Percentiles rank a stretch among this genome's conserved stretches.
phyloP scores from a whole-genome alignment of 192 early-diverging fungal genomes.

The Obelidium mucronatum region DNA sequence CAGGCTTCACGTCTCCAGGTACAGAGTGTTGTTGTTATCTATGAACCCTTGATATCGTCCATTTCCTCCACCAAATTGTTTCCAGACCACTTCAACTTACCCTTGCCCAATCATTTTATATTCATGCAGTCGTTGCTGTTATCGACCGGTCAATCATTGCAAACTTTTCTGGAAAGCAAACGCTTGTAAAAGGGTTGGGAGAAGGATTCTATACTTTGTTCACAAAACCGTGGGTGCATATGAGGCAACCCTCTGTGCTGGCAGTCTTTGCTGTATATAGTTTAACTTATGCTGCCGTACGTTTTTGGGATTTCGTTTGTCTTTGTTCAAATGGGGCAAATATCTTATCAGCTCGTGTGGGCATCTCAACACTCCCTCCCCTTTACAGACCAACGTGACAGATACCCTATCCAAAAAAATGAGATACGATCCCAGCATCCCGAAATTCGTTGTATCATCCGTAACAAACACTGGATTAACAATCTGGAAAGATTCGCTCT shows the following conservation, averaged over 20 bases:
- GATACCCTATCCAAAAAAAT: slow-evolving; percentile 46
- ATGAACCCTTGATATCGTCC: neutral
- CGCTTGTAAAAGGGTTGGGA: slow-evolving; percentile 37
- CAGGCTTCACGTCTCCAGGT: slow-evolving; percentile 28
- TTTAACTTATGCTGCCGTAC: slow-evolving; percentile 49
- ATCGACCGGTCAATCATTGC: slow-evolving; percentile 57
- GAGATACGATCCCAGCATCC: slow-evolving; percentile 31
- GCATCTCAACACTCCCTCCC: no score
- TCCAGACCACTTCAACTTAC: neutral
- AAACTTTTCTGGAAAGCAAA: slow-evolving; percentile 50
- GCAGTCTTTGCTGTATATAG: slow-evolving; percentile 51
- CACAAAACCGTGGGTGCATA: slow-evolving; percentile 38
- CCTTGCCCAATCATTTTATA: neutral
- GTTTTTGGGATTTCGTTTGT: neutral
- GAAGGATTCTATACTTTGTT: slow-evolving; percentile 43
- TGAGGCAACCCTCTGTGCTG: slow-evolving; percentile 45
- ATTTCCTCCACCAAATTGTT: neutral
- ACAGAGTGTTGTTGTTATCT: neutral
- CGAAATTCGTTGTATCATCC: slow-evolving; percentile 52
- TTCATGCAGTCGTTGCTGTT: slow-evolving; percentile 49
- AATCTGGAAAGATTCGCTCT: slow-evolving; percentile 52
- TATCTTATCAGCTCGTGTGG: no score
- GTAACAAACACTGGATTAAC: slow-evolving; percentile 50
- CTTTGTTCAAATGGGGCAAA: neutral
- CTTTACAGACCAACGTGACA: slow-evolving; percentile 47